Evolutionary conservation across 2,329 filamentous ascomycete species (phyloP).

Genomic region (Dendryphion nanum): DNA sequence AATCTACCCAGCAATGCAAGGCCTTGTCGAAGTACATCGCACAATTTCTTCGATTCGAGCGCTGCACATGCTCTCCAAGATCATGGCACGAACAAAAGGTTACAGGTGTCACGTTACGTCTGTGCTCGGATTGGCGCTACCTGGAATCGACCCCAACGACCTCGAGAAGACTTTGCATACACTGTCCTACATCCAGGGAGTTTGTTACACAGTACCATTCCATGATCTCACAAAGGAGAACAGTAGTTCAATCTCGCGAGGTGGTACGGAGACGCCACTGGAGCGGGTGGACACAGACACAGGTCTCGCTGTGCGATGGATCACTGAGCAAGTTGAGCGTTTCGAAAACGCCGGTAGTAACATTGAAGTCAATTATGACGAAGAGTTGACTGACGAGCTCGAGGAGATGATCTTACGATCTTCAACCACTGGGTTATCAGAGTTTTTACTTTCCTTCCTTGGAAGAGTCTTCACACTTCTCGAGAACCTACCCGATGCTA

Average conservation of each 20-base stretch:
- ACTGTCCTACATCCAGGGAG: conserved; percentile 89
- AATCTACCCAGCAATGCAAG: conserved; percentile 96
- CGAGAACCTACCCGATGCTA: conserved; percentile 90
- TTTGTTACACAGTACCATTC: conserved; percentile 95
- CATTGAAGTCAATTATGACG: conserved; percentile 80
- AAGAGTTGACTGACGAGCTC: conserved; percentile 78
- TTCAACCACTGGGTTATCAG: conserved; percentile 88
- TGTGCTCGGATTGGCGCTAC: conserved; percentile 84
- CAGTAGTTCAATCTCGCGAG: conserved; percentile 11
- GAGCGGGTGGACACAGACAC: conserved; percentile 41
- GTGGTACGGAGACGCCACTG: conserved; percentile 32
- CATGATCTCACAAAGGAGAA: conserved; percentile 69
- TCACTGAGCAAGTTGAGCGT: conserved; percentile 88
- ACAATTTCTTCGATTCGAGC: conserved; percentile 92
- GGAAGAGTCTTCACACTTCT: conserved; percentile 93
- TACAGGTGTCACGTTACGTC: conserved; percentile 95
- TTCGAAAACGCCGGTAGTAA: conserved; percentile 87
- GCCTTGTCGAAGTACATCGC: conserved; percentile 92
- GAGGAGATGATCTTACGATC: conserved; percentile 87
- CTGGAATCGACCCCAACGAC: conserved; percentile 97
- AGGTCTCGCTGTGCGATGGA: conserved; percentile 81
- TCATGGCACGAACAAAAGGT: conserved; percentile 92
- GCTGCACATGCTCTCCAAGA: conserved; percentile 85
- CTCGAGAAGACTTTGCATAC: conserved; percentile 95
- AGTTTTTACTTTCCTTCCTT: conserved; percentile 87